Evolutionary conservation across 164 flowering plant genomes (phyloP), one percentile per base, ranked within the genome.

Genomic region (Berberis vulgaris): DNA sequence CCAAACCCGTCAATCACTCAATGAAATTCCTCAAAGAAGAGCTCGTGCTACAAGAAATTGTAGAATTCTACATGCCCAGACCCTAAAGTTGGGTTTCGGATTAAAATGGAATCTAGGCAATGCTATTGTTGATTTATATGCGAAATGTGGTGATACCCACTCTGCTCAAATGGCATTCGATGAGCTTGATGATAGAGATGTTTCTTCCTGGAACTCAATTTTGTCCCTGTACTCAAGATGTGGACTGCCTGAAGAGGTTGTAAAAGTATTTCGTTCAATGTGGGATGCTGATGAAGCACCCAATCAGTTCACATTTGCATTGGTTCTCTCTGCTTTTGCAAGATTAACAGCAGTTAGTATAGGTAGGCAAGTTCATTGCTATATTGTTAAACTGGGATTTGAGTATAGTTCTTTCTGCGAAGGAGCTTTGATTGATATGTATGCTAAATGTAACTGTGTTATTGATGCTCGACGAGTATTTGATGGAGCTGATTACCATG

Each of bases 381-480:
- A 46, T 71, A 73, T 81, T 54, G 43, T 88, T 54, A 86, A 88
- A 74, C 64, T 65, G 69, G 96, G 96, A 41, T 75, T 79, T 63
- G 83, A 77, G 66, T 73, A 43, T 9, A 59, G 72, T 76, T 74
- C 83, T 0, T 90, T 80, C 61, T 86, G 91, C 72, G 83, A 74
- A 69, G 86, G 96, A 40, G 75, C 96, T 50, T 66, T 88, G 57
- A 79, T 89, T 72, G 86, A 86, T 72, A 83, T 88, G 88, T 93
- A 93, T 74, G 82, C 84, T 3, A 93, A 90, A 72, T 80, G 86
- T 68, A 69, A 71, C 44, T 26, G 4, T 59, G 7, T 93, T 55
- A 49, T 40, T 63, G 91, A 82, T 68, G 94, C 91, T 49, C 69
- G 82, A 39, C 70, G 49, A 62, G 70, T 81, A 49, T 93, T 88